Base-by-base conservation (phyloP, 371 early-diverging fungal species). In the Rhizopus microsporus region DNA sequence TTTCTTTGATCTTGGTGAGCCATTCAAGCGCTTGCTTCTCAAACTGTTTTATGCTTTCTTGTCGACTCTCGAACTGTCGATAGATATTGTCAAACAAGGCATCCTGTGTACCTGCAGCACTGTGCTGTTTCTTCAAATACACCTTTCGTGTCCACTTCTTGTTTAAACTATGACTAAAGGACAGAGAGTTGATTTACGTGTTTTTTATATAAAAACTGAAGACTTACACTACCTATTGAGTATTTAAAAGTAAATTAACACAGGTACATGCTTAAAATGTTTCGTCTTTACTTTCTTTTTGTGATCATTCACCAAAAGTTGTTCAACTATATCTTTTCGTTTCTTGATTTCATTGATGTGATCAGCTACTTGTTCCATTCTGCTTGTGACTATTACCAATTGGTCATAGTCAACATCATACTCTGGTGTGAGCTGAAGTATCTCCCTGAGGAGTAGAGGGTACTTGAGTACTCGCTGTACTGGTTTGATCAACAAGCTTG, bases 401-500 rank as follows among this genome's bases (percentile, higher is more conserved):
- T 83, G 62, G 33, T 62, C 69, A 55, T 69, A 79, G 56, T 88
- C 89, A 3, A 81, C 62, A 57, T 90, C 82, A 4, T 62, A 56
- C 6, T 76, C 65, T 2, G 81, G 72, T n/a, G 88, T 88, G n/a
- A 82, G 67, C 7, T 72, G 69, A 16, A 87, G 59, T 31, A 92
- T 80, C 83, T 87, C 82, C 87, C 88, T 65, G 16, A 93, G 66
- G 42, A 94, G 65, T 9, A 94, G 67, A 7, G 92, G 93, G 58
- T 92, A 92, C 61, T 92, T 92, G 15, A 92, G 74, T 7, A 94
- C 90, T n/a, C 94, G 74, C 58, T 94, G 94, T n/a, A 93, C 91
- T n/a, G 94, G 94, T 57, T 93, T 93, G 67, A 94, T 91, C 38
- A 94, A 67, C 64, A 93, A 65, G 60, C 86, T 84, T 1, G 82